These are phyloP conservation scores for Tetradesmus lagerheimii DNA, from an alignment of 139 green algal genomes.

Conservation along the genomic window DNA sequence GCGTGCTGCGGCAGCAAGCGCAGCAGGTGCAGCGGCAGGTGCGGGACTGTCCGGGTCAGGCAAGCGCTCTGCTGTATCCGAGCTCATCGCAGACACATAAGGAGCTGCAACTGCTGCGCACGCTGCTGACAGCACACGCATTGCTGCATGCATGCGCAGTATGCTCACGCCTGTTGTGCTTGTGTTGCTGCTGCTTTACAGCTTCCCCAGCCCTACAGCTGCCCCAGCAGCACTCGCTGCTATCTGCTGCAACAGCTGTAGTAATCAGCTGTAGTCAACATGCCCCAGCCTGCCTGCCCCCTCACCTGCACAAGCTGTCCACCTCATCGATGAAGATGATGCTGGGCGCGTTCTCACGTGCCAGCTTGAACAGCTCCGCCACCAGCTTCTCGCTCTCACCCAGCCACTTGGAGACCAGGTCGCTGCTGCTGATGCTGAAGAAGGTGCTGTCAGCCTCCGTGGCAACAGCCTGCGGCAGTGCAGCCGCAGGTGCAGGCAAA, in stretches of 20 bases:
- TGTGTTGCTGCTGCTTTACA: not conserved
- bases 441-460: constrained; percentile 99
- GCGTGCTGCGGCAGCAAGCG: constrained; percentile 83
- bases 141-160: not conserved
- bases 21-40: constrained; percentile 58
- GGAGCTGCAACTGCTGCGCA: not conserved
- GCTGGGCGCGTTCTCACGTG: constrained; percentile 91
- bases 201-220: not conserved
- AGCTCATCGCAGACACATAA: no score
- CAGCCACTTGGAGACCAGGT: constrained; percentile 93
- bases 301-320: constrained; percentile 51
- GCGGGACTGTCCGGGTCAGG: not conserved
- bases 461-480: constrained; percentile 89
- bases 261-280: no score
- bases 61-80: not conserved
- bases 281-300: not conserved
- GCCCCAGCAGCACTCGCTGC: not conserved
- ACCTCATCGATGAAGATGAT: constrained; percentile 99
- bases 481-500: not conserved
- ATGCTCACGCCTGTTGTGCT: not conserved
- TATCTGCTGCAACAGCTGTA: not conserved
- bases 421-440: constrained; percentile 72
- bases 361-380: constrained; percentile 93
- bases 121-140: not conserved
- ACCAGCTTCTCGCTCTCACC: constrained; percentile 99